These are phyloP conservation scores for Neurospora cerealis DNA, from an alignment of 495 filamentous ascomycete species.

Conservation along the genomic window DNA sequence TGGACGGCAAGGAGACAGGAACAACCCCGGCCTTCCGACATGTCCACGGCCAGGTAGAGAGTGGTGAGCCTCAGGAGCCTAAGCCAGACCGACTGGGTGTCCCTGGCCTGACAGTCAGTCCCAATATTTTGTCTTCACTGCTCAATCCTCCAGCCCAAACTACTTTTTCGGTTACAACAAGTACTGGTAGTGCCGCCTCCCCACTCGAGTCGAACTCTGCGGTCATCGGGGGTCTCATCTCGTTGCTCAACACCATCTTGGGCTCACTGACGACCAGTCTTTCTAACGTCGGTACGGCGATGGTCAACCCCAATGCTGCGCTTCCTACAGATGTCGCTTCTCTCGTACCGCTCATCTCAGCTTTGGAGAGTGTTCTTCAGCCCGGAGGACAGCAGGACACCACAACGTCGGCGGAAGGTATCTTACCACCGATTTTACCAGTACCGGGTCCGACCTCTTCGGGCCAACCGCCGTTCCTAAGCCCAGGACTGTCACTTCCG, in stretches of 20 bases:
- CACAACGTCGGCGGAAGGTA: not conserved
- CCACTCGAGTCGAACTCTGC: not conserved
- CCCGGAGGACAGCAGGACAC: not conserved
- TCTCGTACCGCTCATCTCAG: not conserved
- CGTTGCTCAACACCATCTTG: slow-evolving; percentile 1
- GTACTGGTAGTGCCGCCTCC: not conserved
- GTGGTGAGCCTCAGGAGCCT: not conserved
- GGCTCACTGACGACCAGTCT: not conserved
- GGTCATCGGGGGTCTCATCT: slow-evolving; percentile 4
- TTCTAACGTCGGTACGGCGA: not conserved
- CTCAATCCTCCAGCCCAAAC: not conserved
- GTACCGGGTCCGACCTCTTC: not conserved
- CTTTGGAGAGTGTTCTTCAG: slow-evolving; percentile 1
- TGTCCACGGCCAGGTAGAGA: not conserved
- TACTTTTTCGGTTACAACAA: not conserved
- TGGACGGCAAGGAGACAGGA: not conserved
- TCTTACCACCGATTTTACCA: not conserved
- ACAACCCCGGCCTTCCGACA: not conserved
- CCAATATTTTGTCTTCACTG: slow-evolving; percentile 4
- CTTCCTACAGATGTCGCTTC: not conserved
- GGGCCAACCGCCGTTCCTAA: not conserved
- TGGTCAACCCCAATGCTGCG: not conserved
- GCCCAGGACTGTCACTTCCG: slow-evolving; percentile 1
- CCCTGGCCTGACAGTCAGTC: slow-evolving; percentile 3
- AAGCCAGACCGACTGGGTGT: slow-evolving; percentile 3